phyloP scores from a whole-genome alignment of 352 stramenopile species.

The Phytophthora nicotianae region DNA sequence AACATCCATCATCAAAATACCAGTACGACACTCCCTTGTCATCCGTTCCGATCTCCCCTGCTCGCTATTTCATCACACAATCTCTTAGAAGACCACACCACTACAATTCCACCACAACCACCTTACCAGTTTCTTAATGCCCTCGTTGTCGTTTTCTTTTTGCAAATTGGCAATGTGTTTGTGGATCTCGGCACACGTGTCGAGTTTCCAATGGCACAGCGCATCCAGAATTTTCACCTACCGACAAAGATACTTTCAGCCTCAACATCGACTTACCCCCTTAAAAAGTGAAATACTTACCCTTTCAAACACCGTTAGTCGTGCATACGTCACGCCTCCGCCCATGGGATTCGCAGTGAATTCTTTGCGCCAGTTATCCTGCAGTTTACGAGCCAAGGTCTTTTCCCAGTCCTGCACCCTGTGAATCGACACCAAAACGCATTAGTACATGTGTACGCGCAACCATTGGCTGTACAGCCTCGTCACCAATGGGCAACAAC shows the following conservation, averaged over 20 bases:
- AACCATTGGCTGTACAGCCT: slow-evolving; percentile 18
- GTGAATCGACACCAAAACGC: slow-evolving; percentile 8
- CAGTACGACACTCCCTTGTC: slow-evolving; percentile 80
- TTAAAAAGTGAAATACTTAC: slow-evolving; percentile 37
- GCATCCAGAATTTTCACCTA: slow-evolving; percentile 81
- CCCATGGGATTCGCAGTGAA: slow-evolving; percentile 75
- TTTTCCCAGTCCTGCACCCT: slow-evolving; percentile 89
- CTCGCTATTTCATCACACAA: slow-evolving; percentile 43
- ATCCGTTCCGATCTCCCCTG: slow-evolving; percentile 72
- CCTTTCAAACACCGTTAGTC: slow-evolving; percentile 62
- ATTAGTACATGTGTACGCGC: slow-evolving; percentile 16
- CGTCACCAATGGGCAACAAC: slow-evolving; percentile 1
- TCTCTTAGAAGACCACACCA: slow-evolving; percentile 7
- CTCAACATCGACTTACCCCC: background rate
- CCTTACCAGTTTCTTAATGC: slow-evolving; percentile 65
- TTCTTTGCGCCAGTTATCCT: slow-evolving; percentile 76
- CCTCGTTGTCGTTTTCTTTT: slow-evolving; percentile 70
- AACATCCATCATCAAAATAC: slow-evolving; percentile 88
- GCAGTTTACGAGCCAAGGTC: slow-evolving; percentile 69
- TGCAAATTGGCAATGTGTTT: slow-evolving; percentile 70
- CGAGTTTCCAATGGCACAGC: slow-evolving; percentile 85
- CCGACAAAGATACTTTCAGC: background rate
- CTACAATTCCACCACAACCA: background rate
- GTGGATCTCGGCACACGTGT: slow-evolving; percentile 77
- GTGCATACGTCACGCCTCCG: slow-evolving; percentile 47